These are phyloP conservation scores for Populus ilicifolia DNA, from an alignment of 345 rosid species.

Conservation along the genomic window DNA sequence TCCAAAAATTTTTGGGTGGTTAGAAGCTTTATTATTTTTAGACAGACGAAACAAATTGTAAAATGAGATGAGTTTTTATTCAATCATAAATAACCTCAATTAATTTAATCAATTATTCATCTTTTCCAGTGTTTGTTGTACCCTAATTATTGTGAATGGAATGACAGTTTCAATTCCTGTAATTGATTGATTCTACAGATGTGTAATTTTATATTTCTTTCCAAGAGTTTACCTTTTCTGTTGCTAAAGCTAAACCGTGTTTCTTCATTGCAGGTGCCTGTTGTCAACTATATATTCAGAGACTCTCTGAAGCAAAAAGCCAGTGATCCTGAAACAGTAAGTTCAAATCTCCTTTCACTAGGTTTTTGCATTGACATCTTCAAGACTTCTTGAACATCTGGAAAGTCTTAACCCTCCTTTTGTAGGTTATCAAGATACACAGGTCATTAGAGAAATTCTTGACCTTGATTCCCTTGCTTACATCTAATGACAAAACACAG, in stretches of 20 bases:
- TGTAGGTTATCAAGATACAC: slow-evolving; percentile 69
- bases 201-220: background rate
- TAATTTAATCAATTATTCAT: background rate
- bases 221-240: background rate
- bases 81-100: background rate
- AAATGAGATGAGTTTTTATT: background rate
- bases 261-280: slow-evolving; percentile 45
- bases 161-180: background rate
- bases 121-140: background rate
- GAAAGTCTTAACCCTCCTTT: slow-evolving; percentile 10
- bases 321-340: slow-evolving; percentile 73
- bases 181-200: background rate
- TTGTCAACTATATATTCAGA: slow-evolving; percentile 64
- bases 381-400: background rate
- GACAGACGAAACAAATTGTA: background rate
- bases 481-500: slow-evolving; percentile 34
- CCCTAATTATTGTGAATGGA: background rate
- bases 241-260: slow-evolving; percentile 12
- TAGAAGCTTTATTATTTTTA: background rate
- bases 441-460: slow-evolving; percentile 50
- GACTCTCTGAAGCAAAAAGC: slow-evolving; percentile 78
- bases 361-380: background rate
- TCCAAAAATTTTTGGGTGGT: background rate
- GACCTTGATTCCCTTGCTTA: slow-evolving; percentile 55
- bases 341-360: slow-evolving; percentile 20